Evolutionary conservation across 257 asterid genomes (phyloP).

Genomic region (Primulina tabacum): DNA sequence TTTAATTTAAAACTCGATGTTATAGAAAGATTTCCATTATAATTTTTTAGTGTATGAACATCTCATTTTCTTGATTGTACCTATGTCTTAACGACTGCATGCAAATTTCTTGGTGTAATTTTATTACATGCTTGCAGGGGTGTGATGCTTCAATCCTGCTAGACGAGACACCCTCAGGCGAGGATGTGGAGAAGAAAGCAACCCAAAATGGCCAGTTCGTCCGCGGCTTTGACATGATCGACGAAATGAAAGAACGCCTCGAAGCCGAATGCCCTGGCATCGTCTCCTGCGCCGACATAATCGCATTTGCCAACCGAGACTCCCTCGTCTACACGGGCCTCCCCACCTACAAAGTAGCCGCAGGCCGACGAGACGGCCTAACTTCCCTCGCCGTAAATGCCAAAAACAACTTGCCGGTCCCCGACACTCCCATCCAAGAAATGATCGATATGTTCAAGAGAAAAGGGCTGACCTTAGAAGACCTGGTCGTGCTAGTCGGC

Average conservation of each 20-base stretch:
- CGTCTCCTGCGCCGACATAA: constrained; percentile 63
- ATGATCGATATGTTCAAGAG: constrained; percentile 29
- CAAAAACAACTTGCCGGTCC: constrained; percentile 32
- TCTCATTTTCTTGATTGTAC: too few species aligned
- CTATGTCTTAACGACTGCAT: too few species aligned
- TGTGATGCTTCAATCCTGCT: constrained; percentile 71
- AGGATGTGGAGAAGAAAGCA: constrained; percentile 50
- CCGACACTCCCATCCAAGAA: constrained; percentile 29
- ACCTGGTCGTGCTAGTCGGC: constrained; percentile 49
- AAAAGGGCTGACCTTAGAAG: constrained; percentile 51
- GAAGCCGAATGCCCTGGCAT: constrained; percentile 53
- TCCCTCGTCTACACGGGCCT: constrained; percentile 50
- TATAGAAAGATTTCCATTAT: too few species aligned
- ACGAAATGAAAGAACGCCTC: constrained; percentile 40
- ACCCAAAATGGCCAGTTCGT: constrained; percentile 37
- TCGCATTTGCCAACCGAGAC: constrained; percentile 51
- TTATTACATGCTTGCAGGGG: constrained; percentile 36
- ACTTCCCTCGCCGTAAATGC: constrained; percentile 45
- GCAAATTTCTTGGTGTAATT: too few species aligned
- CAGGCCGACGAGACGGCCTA: constrained; percentile 50
- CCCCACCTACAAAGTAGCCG: constrained; percentile 35
- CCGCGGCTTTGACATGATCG: constrained; percentile 45
- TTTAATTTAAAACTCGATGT: too few species aligned
- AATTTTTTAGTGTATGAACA: too few species aligned
- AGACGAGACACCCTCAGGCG: constrained; percentile 45